Conservation (phyloP, 208 protist species). For the Trichomonas gallinae region DNA sequence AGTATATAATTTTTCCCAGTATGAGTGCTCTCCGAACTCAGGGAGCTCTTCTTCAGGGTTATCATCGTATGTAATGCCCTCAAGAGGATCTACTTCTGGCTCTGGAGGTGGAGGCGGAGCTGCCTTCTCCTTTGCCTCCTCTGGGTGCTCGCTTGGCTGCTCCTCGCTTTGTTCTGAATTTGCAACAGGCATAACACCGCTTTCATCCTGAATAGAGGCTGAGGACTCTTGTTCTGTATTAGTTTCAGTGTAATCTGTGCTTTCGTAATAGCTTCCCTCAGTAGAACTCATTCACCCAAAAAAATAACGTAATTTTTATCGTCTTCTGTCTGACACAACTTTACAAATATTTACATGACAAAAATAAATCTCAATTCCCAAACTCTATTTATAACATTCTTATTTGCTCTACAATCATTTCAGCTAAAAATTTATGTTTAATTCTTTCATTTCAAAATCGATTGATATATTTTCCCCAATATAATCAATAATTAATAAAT, state of each 20-base stretch:
- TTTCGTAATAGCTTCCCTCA: background rate
- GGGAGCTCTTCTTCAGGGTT: background rate
- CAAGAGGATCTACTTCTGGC: background rate
- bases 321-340: too few species aligned
- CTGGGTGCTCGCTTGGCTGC: background rate
- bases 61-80: background rate
- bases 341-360: too few species aligned
- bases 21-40: background rate
- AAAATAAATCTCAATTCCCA: too few species aligned
- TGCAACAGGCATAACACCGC: background rate
- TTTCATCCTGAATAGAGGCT: background rate
- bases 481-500: too few species aligned
- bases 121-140: background rate
- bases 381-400: too few species aligned
- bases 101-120: background rate
- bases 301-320: background rate
- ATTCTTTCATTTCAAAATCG: too few species aligned
- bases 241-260: background rate
- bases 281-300: background rate
- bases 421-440: too few species aligned
- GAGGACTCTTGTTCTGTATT: background rate
- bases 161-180: background rate
- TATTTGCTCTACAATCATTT: too few species aligned
- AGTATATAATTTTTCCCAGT: background rate
- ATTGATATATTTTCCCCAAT: too few species aligned